Evolutionary conservation across 768 basidiomycete genomes (phyloP).

Genomic region (Hygrocybe coccinea): DNA sequence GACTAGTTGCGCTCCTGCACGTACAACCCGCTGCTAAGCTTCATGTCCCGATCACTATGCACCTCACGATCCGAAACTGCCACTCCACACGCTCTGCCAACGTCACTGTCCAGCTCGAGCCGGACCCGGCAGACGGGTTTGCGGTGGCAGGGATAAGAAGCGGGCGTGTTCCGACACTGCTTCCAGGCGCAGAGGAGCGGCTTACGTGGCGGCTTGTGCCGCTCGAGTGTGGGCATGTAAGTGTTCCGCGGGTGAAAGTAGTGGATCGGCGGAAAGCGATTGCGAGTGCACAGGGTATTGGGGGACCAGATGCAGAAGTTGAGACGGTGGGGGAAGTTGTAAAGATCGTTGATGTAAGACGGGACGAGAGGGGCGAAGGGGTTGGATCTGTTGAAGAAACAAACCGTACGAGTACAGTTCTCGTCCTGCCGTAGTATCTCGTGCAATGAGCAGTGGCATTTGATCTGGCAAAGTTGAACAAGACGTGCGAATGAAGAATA

Average conservation of each 20-base stretch:
- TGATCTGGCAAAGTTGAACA: too few relatives aligned
- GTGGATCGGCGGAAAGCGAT: slow-evolving; percentile 43
- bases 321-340: slow-evolving; percentile 45
- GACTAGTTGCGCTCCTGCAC: slow-evolving; percentile 59
- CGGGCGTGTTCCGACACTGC: slow-evolving; percentile 63
- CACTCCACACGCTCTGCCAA: slow-evolving; percentile 61
- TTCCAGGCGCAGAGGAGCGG: slow-evolving; percentile 65
- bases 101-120: slow-evolving; percentile 67
- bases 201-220: slow-evolving; percentile 68
- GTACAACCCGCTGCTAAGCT: slow-evolving; percentile 59
- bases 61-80: slow-evolving; percentile 60
- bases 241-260: slow-evolving; percentile 58
- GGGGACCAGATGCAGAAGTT: slow-evolving; percentile 24
- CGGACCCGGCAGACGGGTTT: slow-evolving; percentile 64
- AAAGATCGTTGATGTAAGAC: slow-evolving; percentile 46
- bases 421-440: slow-evolving; percentile 3
- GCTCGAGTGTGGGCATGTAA: slow-evolving; percentile 66
- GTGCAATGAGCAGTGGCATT: too few relatives aligned
- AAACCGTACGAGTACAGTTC: neutral
- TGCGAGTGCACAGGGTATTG: slow-evolving; percentile 23
- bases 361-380: neutral
- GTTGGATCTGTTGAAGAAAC: neutral
- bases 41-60: slow-evolving; percentile 55
- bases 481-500: too few relatives aligned
- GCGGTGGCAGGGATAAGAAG: slow-evolving; percentile 72